Conservation (phyloP, 2,329 filamentous ascomycete species). For the Zalaria obscura region DNA sequence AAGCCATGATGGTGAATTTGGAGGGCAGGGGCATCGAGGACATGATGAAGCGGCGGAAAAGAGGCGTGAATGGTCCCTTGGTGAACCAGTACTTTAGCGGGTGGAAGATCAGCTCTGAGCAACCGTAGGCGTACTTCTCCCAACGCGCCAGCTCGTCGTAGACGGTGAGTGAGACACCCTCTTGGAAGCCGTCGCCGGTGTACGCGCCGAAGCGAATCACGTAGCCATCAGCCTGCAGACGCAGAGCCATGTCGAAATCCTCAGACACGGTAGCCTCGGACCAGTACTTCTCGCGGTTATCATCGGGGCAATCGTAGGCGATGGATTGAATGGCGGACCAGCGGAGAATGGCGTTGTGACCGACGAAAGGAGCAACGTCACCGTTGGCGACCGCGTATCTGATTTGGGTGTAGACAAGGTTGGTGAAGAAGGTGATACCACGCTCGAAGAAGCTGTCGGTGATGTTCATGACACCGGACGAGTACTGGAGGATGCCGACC, state of each 20-base stretch:
- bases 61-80: slow-evolving; percentile 62
- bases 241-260: slow-evolving; percentile 71
- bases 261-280: slow-evolving; percentile 68
- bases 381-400: slow-evolving; percentile 64
- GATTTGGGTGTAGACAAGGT: slow-evolving; percentile 64
- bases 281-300: slow-evolving; percentile 63
- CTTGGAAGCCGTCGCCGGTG: slow-evolving; percentile 64
- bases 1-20: slow-evolving; percentile 62
- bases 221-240: slow-evolving; percentile 58
- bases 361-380: slow-evolving; percentile 65
- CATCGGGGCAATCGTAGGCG: slow-evolving; percentile 53
- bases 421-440: slow-evolving; percentile 30
- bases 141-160: slow-evolving; percentile 74
- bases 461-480: slow-evolving; percentile 67
- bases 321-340: slow-evolving; percentile 66
- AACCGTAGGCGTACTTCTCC: slow-evolving; percentile 80
- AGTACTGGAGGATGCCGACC: slow-evolving; percentile 66
- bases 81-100: slow-evolving; percentile 60
- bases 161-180: slow-evolving; percentile 71
- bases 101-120: slow-evolving; percentile 70
- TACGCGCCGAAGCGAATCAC: slow-evolving; percentile 60
- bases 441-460: slow-evolving; percentile 49
- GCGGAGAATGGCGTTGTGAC: slow-evolving; percentile 65
- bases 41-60: slow-evolving; percentile 60
- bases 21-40: slow-evolving; percentile 62